These are phyloP conservation scores for Protea cynaroides DNA, from an alignment of 164 flowering plant genomes.

Conservation along the genomic window DNA sequence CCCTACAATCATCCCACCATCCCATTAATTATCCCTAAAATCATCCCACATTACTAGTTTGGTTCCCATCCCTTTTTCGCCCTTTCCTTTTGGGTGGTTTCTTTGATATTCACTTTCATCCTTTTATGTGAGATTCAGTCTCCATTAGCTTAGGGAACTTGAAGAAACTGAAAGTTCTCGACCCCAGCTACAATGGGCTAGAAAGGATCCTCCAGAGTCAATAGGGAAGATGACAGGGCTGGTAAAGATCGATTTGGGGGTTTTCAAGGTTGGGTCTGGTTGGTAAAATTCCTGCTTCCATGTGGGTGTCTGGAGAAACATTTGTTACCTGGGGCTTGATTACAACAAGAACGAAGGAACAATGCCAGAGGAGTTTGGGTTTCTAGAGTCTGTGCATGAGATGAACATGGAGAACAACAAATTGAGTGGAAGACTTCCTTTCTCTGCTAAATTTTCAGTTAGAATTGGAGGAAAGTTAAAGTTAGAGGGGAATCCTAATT, in stretches of 20 bases:
- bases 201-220: constrained; percentile 42
- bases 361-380: constrained; percentile 59
- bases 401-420: constrained; percentile 69
- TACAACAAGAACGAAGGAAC: constrained; percentile 62
- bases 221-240: constrained; percentile 38
- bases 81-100: no score
- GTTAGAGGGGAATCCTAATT: constrained; percentile 51
- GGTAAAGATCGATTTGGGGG: constrained; percentile 63
- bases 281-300: constrained; percentile 67
- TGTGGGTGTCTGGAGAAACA: constrained; percentile 57
- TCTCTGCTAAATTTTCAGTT: constrained; percentile 31
- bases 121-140: no score
- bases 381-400: constrained; percentile 43
- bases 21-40: no score
- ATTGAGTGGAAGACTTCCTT: constrained; percentile 60
- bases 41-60: no score
- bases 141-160: constrained; percentile 35
- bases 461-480: constrained; percentile 46
- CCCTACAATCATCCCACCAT: no score
- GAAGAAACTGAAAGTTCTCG: constrained; percentile 55
- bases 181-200: constrained; percentile 51
- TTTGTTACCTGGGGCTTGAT: constrained; percentile 54
- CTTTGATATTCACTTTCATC: no score
- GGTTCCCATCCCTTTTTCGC: no score
- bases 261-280: constrained; percentile 51